Base-by-base conservation (phyloP, 257 asterid genomes). In the Ocimum tenuiflorum region DNA sequence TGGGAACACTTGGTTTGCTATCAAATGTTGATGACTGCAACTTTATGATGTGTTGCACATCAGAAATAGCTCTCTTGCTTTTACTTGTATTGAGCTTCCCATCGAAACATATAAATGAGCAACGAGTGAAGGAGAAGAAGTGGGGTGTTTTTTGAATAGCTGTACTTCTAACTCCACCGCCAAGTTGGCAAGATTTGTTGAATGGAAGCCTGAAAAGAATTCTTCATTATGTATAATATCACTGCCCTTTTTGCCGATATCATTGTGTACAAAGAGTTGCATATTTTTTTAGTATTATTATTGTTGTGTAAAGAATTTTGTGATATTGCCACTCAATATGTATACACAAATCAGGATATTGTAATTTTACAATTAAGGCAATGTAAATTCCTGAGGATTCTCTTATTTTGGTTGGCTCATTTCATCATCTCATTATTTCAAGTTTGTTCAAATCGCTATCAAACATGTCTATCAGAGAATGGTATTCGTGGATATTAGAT, bases 121-220 rank as follows among this genome's bases (percentile, higher is more conserved):
- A 3, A 56, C 57, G 19, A 51, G 59, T 23, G 58, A 20, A 58
- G 39, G 10, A 18, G 48, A 33, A 27, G 47, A 46, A 63, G 57
- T 49, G 54, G 36, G 50, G 51, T 73, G 42, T 59, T 49, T 62
- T 43, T 56, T 38, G 54, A 11, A 49, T 61, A 47, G 50, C 23
- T 53, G 56, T 65, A 59, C 61, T 60, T 65, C 41, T n/a, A 48
- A 47, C n/a, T n/a, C n/a, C 49, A 36, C 68, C 58, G 27, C 39
- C 73, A 62, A 55, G 65, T 62, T 6, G 72, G 75, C 80, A 35
- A 71, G 73, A 41, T 74, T 67, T 70, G 75, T 61, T 22, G 41
- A 54, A 33, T 66, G 35, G 18, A 63, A 68, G 71, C 67, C 55
- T 64, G 43, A 50, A 29, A 41, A 48, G 35, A 58, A 50, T 50